Base-by-base conservation (phyloP, 2,329 filamentous ascomycete genomes). In the Colletotrichum tanaceti region DNA sequence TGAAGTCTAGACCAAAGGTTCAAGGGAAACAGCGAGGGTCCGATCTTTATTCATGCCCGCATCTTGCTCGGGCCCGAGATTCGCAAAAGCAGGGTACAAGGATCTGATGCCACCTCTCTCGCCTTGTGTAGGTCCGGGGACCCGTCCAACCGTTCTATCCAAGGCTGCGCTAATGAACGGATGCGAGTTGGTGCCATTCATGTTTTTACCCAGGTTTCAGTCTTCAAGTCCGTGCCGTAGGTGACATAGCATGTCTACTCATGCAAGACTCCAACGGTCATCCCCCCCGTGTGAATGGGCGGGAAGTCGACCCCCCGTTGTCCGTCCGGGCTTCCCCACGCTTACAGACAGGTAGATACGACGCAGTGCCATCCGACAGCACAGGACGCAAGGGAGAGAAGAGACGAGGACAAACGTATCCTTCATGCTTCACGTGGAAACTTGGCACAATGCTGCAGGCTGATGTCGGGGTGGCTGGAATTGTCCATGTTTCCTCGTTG, bases 321-420 rank as follows among this genome's bases (percentile, higher is more conserved):
- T 68, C 67, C 64, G 67, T 24, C 53, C 67, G 67, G 61, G 63
- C 35, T 70, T 68, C 64, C 67, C 67, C 67, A 70, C 64, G 53
- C 63, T 41, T 43, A 22, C 9, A 35, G 20, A 59, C 20, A 28
- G 28, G 32, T 35, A 35, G 32, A 35, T 41, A 35, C 61, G 55
- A 60, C n/a, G 41, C 49, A 43, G 43, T 54, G 50, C 46, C 62
- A 68, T 49, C 54, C 35, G 55, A 69, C 55, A 55, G 24, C 43
- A 50, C 35, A 54, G 55, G 41, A 38, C 32, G 44, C 20, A 20
- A 46, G 16, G 35, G 16, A 52, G 52, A 57, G 44, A 69, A 55
- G 38, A 44, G 63, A 69, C 46, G 63, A 57, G 57, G 55, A 46
- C 18, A 46, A 18, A 16, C 39, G 35, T 28, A 24, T 14, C 49